A percentile compares a stretch with the other conserved stretches of the same genome.
phyloP scores from a whole-genome alignment of 176 grass and related monocot species.

The Elymus sibiricus region DNA sequence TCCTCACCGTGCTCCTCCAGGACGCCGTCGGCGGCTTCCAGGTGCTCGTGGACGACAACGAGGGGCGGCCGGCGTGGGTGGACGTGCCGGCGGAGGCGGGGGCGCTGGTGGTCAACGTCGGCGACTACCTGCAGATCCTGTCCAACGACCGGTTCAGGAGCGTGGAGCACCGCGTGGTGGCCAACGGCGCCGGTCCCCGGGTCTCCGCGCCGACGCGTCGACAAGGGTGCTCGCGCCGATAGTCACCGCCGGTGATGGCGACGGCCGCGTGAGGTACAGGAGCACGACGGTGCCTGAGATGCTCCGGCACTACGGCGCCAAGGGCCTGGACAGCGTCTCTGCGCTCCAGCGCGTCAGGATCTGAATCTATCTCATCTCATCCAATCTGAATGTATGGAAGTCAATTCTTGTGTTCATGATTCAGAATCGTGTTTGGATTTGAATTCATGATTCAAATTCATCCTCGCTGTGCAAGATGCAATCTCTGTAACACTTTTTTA shows the following conservation, averaged over 20 bases:
- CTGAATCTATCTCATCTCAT: background rate
- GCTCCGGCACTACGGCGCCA: background rate
- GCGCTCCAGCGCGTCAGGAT: background rate
- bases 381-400: background rate
- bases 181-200: background rate
- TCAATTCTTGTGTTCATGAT: background rate
- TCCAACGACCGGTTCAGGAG: constrained; percentile 56
- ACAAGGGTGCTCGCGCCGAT: background rate
- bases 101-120: constrained; percentile 48
- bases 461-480: background rate
- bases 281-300: background rate
- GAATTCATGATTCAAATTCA: background rate
- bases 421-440: background rate
- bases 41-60: background rate
- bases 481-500: background rate
- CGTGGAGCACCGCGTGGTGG: constrained; percentile 56
- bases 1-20: constrained; percentile 16
- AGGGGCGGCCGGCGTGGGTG: background rate
- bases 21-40: constrained; percentile 51
- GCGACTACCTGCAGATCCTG: constrained; percentile 52
- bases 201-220: background rate
- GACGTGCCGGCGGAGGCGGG: constrained; percentile 37
- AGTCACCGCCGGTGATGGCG: background rate
- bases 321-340: background rate
- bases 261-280: background rate